Base-by-base conservation (phyloP, 2,329 filamentous ascomycete species). In the Westerdykella sp. region DNA sequence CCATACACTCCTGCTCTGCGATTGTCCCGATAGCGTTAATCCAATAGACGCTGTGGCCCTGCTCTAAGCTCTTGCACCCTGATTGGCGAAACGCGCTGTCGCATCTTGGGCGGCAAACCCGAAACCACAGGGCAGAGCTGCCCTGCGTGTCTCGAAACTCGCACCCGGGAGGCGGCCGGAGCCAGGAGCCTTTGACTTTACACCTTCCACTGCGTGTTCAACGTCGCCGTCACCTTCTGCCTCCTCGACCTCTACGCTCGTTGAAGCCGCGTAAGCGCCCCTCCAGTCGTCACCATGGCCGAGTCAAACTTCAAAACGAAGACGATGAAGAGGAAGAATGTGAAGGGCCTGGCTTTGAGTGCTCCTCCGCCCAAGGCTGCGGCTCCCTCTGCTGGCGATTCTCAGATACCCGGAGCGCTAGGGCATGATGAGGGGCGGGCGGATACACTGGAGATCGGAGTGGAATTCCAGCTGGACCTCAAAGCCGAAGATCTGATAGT, bases 281-380 rank as follows among this genome's bases (percentile, higher is more conserved):
- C 46, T 51, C 46, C 49, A 44, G 46, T 47, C 51, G 40, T 39
- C 50, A 53, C 48, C 55, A 81, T 81, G 76, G 73, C 76, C 51
- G 78, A 83, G 62, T 59, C 59, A 28, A 69, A 72, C 42, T 81
- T 83, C 69, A 77, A 81, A 66, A 73, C 77, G 44, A 75, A 79
- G 65, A 94, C 93, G 49, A 85, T 98, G 83, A 97, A 96, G 83
- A 85, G 91, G 77, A 96, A 97, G 80, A 98, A 98, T 68, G 85
- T 95, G 69, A 97, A 97, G 74, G 91, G 90, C 31, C 83, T 98
- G 40, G 90, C 89, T 54, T 76, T 98, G 63, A 90, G 81, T 60
- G 83, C 87, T 39, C 82, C 85, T 18, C 78, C 85, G 37, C 84
- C 87, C 34, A 87, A 88, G 51, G 61, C 74, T 49, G 74, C 80